phyloP scores from a whole-genome alignment of 192 early-diverging fungal species.

The Jimgerdemannia flammicorona region DNA sequence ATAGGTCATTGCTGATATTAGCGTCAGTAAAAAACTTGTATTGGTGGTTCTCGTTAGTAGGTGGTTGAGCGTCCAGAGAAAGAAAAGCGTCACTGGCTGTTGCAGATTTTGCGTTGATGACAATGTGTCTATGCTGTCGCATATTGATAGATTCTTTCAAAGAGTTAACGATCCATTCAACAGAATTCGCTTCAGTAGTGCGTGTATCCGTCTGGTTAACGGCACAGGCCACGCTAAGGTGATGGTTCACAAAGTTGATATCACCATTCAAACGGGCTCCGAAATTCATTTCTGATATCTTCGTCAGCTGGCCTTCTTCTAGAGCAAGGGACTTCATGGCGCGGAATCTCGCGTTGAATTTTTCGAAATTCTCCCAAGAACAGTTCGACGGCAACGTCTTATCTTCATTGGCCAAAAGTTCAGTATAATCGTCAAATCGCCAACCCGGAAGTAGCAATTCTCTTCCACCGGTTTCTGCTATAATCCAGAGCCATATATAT shows the following conservation, averaged over 20 bases:
- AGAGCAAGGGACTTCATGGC: slow-evolving; percentile 19
- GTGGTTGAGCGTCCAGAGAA: slow-evolving; percentile 11
- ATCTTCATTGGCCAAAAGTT: slow-evolving; percentile 18
- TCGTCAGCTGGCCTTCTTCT: slow-evolving; percentile 14
- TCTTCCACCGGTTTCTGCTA: slow-evolving; percentile 9
- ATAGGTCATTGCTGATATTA: slow-evolving; percentile 6
- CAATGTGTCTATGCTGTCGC: slow-evolving; percentile 12
- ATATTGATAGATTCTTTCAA: slow-evolving; percentile 17
- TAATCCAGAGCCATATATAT: slow-evolving; percentile 32
- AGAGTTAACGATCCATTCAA: slow-evolving; percentile 4
- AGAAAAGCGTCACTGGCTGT: slow-evolving; percentile 18
- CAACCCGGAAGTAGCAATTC: slow-evolving; percentile 22
- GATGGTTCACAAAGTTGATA: slow-evolving; percentile 22
- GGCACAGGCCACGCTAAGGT: slow-evolving; percentile 10
- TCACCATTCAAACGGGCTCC: slow-evolving; percentile 27
- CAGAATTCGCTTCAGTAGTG: slow-evolving; percentile 6
- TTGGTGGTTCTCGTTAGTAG: slow-evolving; percentile 26
- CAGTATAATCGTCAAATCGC: slow-evolving; percentile 14
- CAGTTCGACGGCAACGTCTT: slow-evolving; percentile 22
- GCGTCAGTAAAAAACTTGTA: slow-evolving; percentile 15
- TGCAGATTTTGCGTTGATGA: slow-evolving; percentile 20
- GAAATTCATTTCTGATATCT: slow-evolving; percentile 12
- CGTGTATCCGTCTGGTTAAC: slow-evolving; percentile 20
- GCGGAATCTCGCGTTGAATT: slow-evolving; percentile 27
- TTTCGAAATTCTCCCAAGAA: slow-evolving; percentile 35